Base-by-base conservation (phyloP, 371 early-diverging fungal genomes). In the Syncephalastrum racemosum region DNA sequence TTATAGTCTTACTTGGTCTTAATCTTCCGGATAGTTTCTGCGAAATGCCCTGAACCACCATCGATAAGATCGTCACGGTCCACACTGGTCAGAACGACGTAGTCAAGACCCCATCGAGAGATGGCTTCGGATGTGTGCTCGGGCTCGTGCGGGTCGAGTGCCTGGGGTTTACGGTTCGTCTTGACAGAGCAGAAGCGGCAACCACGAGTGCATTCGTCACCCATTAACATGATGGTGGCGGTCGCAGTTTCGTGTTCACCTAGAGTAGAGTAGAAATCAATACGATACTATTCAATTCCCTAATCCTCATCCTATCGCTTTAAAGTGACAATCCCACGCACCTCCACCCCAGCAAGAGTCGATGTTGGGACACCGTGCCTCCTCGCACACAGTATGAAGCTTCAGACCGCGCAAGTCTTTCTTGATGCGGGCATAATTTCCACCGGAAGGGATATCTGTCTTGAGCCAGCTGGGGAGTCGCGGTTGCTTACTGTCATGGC, bases 181-280 rank as follows among this genome's bases (percentile, higher is more conserved):
- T 98, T 97, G 43, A 98, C 99, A 8, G 96, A 92, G 68, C 99
- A 98, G 84, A 98, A 98, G 31, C 98, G 84, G 77, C 99, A 98
- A 0, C 97, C 99, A 49, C 99, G 85, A 4, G 99, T 98, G 75
- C 99, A 98, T 71, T 95, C 94, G 65, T 96, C 97, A 56, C 99
- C 99, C 98, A 98, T 97, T 66, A 98, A 76, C 97, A 97, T 98
- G 59, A 98, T 97, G 10, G 99, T 98, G 0, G 99, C 99, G 0
- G 99, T 98, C 1, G 99, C 97, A 10, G 96, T 97, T 54, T 90
- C 85, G 69, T 91, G 88, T 66, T 97, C 95, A 54, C 95, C 78
- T 54, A 45, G 20, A 54, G 22, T 3, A 8, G 18, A n/a, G n/a
- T n/a, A n/a, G n/a, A n/a, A n/a, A n/a, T n/a, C n/a, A n/a, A n/a